Evolutionary conservation across 2,329 filamentous ascomycete species (phyloP).

Genomic region (Calonectria pteridis): DNA sequence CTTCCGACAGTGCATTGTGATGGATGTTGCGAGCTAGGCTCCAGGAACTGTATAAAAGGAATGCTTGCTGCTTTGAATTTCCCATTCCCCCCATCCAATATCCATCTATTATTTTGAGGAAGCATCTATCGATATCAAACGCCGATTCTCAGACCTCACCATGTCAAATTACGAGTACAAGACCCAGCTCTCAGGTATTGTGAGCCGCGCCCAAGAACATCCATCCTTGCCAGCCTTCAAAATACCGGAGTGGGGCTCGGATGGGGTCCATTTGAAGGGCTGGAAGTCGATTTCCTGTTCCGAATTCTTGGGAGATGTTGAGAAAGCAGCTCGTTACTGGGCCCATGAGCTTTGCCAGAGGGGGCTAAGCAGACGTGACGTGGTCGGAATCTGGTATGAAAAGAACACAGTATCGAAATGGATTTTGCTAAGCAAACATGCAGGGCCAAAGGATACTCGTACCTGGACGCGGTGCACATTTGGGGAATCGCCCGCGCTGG

Average conservation of each 20-base stretch:
- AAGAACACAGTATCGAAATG: no score
- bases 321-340: not conserved
- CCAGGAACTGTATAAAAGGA: not conserved
- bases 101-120: no score
- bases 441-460: conserved; percentile 4
- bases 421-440: not conserved
- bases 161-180: not conserved
- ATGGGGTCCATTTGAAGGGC: not conserved
- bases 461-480: not conserved
- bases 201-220: not conserved
- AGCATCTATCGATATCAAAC: no score
- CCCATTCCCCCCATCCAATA: not conserved
- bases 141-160: not conserved
- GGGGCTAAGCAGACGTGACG: not conserved
- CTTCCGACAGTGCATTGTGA: not conserved
- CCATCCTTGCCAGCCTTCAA: not conserved
- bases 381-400: not conserved
- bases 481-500: not conserved
- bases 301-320: not conserved
- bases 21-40: no score
- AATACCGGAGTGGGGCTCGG: not conserved
- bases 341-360: not conserved
- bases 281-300: not conserved
- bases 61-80: not conserved
- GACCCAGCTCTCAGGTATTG: not conserved